phyloP scores from a whole-genome alignment of 257 asterid species.

The Verbena officinalis region DNA sequence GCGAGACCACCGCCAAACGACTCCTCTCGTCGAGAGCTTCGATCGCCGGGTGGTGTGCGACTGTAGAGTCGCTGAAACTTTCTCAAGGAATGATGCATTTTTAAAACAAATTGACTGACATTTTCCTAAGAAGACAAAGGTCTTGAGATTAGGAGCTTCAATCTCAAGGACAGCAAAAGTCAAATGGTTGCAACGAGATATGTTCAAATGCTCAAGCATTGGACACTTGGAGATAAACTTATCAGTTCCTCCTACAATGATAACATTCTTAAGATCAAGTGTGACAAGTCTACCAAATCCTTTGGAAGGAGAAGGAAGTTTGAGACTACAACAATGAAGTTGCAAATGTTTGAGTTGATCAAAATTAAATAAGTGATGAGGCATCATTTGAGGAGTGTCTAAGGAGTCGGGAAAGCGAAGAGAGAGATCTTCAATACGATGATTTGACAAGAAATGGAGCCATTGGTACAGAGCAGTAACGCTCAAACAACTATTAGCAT shows the following conservation, averaged over 20 bases:
- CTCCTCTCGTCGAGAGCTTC: too few relatives aligned
- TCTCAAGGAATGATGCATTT: not conserved
- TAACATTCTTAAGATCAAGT: not conserved
- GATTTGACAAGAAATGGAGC: not conserved
- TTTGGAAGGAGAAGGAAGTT: not conserved
- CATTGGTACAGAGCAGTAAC: not conserved
- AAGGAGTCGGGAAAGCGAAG: too few relatives aligned
- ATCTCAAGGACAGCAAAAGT: not conserved
- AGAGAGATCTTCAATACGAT: not conserved
- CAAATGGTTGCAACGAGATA: not conserved
- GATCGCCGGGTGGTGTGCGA: too few relatives aligned
- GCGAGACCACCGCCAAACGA: too few relatives aligned
- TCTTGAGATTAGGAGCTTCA: constrained; percentile 7
- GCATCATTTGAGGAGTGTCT: not conserved
- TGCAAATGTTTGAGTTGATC: not conserved
- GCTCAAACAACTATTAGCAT: not conserved
- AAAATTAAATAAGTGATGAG: not conserved
- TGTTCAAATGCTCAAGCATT: not conserved
- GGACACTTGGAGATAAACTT: not conserved
- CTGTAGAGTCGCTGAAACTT: too few relatives aligned
- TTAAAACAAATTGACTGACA: not conserved
- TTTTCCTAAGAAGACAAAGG: not conserved
- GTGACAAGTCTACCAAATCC: constrained; percentile 1
- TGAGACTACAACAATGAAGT: not conserved
- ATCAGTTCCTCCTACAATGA: not conserved